A percentile compares a stretch with the other conserved stretches of the same genome.
These are phyloP conservation scores for Claviceps quebecensis DNA, from an alignment of 2,329 filamentous ascomycete genomes.

Conservation along the genomic window DNA sequence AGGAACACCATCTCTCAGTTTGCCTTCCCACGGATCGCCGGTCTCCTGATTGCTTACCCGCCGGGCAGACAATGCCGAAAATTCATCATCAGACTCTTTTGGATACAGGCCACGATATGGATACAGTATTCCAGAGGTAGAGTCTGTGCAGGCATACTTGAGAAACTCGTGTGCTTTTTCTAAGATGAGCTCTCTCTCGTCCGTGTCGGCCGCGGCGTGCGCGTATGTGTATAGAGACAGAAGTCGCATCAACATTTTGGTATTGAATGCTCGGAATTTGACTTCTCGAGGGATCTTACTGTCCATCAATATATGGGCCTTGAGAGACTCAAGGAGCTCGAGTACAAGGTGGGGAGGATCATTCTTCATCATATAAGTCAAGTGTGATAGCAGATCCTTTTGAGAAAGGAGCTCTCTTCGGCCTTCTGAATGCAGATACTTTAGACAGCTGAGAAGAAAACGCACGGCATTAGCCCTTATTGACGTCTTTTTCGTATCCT, in stretches of 20 bases:
- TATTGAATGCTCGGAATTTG: constrained; percentile 65
- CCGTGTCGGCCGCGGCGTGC: constrained; percentile 27
- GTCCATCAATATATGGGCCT: constrained; percentile 60
- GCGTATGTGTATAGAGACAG: constrained; percentile 55
- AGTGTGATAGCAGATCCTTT: constrained; percentile 66
- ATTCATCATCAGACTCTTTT: constrained; percentile 44
- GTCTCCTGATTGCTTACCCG: constrained; percentile 29
- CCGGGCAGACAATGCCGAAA: constrained; percentile 11
- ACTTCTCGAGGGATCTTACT: constrained; percentile 54
- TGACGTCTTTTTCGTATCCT: constrained; percentile 58
- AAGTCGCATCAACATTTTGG: constrained; percentile 58
- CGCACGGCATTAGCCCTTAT: constrained; percentile 71
- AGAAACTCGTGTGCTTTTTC: constrained; percentile 65
- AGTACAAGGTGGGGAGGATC: constrained; percentile 63
- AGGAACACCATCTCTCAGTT: constrained; percentile 50
- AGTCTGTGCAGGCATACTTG: constrained; percentile 57
- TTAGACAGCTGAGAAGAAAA: constrained; percentile 67
- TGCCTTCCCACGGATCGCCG: constrained; percentile 54
- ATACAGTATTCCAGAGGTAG: constrained; percentile 59
- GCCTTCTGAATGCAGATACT: constrained; percentile 59
- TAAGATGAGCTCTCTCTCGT: constrained; percentile 38
- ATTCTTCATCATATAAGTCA: constrained; percentile 64
- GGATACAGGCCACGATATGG: constrained; percentile 77
- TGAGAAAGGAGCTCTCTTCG: constrained; percentile 73
- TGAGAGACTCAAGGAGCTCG: constrained; percentile 61